Base-by-base conservation (phyloP, 805 yeast genomes). In the Metschnikowia orientalis region DNA sequence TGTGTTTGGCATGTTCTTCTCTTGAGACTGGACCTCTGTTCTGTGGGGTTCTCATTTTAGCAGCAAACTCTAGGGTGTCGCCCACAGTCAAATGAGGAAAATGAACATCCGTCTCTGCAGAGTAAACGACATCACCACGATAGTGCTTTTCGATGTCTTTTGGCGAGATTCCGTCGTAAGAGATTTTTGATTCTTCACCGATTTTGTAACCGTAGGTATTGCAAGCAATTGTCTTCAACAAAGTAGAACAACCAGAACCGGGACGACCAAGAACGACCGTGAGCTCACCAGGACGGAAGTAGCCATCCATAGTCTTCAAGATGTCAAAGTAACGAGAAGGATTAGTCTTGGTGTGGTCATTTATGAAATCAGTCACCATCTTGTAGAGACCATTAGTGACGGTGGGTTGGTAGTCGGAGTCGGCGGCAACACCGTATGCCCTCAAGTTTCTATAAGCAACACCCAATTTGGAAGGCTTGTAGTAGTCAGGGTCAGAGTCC, bases 251-350 rank as follows among this genome's bases (percentile, higher is more conserved):
- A 43, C 88, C 87, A n/a, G 86, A 75, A 49, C 90, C 90, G 1
- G 90, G 90, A 56, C 89, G 72, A 37, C 92, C 90, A 28, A 82
- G 61, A 8, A 82, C 87, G 30, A 81, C 81, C 6, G 81, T 71
- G 28, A 81, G 60, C 40, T 78, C 79, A 30, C 87, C 86, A 3
- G 84, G 78, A 32, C 60, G 61, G 35, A 78, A 62, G 4, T 71
- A 33, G 11, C 79, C 87, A 47, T 79, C 83, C 82, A 78, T 77
- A 18, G 81, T 69, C 51, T 77, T 78, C 54, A 74, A 62, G 41
- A 74, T 79, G 40, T 72, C 74, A 42, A 73, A 76, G 36, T 46
- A 40, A 7, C 49, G 41, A 12, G 28, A 44, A 21, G 41, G 41
- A 18, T 38, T 42, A 10, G 34, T 32, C 23, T 41, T 40, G 15